Percentiles rank a stretch among this genome's conserved stretches.
Conservation (phyloP, 306 rosid genomes). For the Mimosa pudica region DNA sequence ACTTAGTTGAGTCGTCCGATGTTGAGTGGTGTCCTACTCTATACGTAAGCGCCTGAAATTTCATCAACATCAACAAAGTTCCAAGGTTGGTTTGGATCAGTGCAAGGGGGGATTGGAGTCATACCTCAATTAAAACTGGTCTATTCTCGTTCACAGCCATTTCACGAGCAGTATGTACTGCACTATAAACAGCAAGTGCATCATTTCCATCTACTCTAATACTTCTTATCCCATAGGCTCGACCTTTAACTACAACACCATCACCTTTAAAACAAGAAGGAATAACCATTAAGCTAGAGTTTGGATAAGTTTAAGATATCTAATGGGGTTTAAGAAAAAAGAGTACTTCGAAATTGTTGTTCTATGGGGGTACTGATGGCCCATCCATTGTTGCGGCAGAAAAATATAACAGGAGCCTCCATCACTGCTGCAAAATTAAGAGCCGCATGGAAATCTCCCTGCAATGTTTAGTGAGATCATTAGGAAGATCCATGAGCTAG, state of each 20-base stretch:
- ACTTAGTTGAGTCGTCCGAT: constrained; percentile 80
- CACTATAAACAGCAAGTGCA: constrained; percentile 67
- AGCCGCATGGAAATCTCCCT: constrained; percentile 71
- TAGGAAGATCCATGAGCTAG: constrained; percentile 10
- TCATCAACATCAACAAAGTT: constrained; percentile 4
- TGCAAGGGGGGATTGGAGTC: constrained; percentile 5
- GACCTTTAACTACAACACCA: constrained; percentile 73
- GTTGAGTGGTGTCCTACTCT: constrained; percentile 90
- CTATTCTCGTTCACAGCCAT: constrained; percentile 58
- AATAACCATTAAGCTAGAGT: background rate
- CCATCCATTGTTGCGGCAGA: constrained; percentile 68
- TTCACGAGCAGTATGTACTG: constrained; percentile 62
- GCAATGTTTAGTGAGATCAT: constrained; percentile 31
- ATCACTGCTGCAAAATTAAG: constrained; percentile 65
- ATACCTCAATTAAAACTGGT: constrained; percentile 70
- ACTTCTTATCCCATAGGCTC: constrained; percentile 68
- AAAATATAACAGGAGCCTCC: constrained; percentile 57
- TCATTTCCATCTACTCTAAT: constrained; percentile 78
- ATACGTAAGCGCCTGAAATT: constrained; percentile 62
- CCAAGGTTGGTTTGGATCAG: background rate
- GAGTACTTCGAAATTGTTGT: constrained; percentile 64
- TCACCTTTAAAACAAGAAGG: constrained; percentile 54
- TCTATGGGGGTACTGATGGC: constrained; percentile 62
- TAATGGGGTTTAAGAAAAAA: background rate
- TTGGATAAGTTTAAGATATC: background rate